These are phyloP conservation scores for Fomes fomentarius DNA, from an alignment of 1,284 basidiomycete species.

Conservation along the genomic window DNA sequence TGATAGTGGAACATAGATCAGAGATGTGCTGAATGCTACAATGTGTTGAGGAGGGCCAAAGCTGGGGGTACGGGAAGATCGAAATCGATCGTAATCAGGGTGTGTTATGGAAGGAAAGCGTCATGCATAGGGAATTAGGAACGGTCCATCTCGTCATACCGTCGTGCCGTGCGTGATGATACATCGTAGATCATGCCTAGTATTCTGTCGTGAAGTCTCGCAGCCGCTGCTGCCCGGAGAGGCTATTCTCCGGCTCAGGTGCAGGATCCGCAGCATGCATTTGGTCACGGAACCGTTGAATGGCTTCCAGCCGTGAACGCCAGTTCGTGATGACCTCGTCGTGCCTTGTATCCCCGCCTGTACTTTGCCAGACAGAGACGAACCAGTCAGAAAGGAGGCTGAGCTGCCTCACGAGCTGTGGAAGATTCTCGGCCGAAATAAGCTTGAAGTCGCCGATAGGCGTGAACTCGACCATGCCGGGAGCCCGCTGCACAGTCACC, in stretches of 20 bases:
- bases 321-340: conserved; percentile 90
- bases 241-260: conserved; percentile 33
- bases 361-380: conserved; percentile 80
- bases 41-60: conserved; percentile 10
- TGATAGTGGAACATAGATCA: conserved; percentile 7
- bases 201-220: conserved; percentile 44
- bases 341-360: conserved; percentile 66
- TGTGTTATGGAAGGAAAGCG: background rate
- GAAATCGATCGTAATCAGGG: background rate
- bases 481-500: conserved; percentile 83
- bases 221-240: conserved; percentile 40
- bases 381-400: conserved; percentile 89
- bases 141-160: conserved; percentile 12
- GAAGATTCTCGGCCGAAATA: conserved; percentile 84
- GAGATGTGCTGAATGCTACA: conserved; percentile 24
- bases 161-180: conserved; percentile 15
- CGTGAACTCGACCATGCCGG: conserved; percentile 89
- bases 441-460: conserved; percentile 93
- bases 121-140: conserved; percentile 4
- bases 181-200: conserved; percentile 25
- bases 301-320: conserved; percentile 79
- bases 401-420: conserved; percentile 84
- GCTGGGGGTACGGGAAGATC: background rate
- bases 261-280: conserved; percentile 31
- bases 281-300: conserved; percentile 62